Evolutionary conservation across 768 basidiomycete species (phyloP), one percentile per base, ranked within the genome.

Genomic region (Leucosporidium creatinivorum): DNA sequence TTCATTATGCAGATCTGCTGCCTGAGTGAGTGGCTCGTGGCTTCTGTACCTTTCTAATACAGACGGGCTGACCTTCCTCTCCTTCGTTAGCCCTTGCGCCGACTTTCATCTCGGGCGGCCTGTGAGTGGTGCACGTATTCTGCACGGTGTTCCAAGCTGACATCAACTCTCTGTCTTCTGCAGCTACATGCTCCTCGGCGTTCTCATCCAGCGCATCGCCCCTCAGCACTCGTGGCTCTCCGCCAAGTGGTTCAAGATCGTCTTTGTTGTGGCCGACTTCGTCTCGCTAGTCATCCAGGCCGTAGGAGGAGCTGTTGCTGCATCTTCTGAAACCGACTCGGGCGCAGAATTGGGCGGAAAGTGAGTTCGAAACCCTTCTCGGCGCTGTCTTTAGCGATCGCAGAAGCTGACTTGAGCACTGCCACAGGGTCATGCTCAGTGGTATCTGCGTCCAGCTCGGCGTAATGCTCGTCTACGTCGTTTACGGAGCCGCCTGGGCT

Each of bases 401-500:
- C n/a, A n/a, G n/a, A n/a, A 30, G 31, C 31, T 28, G 15, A 39
- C 50, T 39, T n/a, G n/a, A n/a, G n/a, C 8, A 17, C 1, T 18
- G 30, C 9, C 10, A 49, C 61, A 67, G 66, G 23, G 28, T 69
- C 59, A 69, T 69, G 68, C 49, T 69, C 33, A 63, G 60, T 1
- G 68, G 67, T 61, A 69, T 69, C 63, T 28, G 33, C 12, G 33
- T 69, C 63, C 68, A 69, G 23, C 63, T 69, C 44, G 63, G 48
- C 31, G 48, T 68, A 28, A 68, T 68, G 67, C 33, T 68, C 58
- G 30, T 56, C 55, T 58, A 19, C n/a, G 49, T 50, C 49, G 49
- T n/a, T n/a, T 50, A 50, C 49, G 49, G 49, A 19, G 6, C n/a
- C 6, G 6, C 6, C 15, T 50, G 49, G 49, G 49, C 33, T 4